A percentile compares a stretch with the other conserved stretches of the same genome.
Conservation (phyloP, 1,139 yeast genomes). For the Torulaspora pretoriensis region DNA sequence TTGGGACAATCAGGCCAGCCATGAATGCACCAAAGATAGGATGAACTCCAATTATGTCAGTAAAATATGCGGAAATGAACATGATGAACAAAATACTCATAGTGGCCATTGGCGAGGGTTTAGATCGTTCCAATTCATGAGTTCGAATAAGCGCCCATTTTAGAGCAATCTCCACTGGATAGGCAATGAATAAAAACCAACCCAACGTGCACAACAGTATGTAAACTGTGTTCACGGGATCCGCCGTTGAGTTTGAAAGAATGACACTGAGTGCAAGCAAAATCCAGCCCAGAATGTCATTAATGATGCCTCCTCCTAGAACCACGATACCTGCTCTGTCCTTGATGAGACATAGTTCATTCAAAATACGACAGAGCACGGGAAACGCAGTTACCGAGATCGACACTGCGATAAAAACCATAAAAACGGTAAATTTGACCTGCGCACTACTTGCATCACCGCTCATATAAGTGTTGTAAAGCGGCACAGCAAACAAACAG, state of each 20-base stretch:
- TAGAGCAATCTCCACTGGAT: constrained; percentile 42
- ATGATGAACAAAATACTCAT: constrained; percentile 52
- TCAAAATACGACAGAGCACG: constrained; percentile 70
- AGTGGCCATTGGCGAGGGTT: constrained; percentile 64
- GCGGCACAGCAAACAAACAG: constrained; percentile 62
- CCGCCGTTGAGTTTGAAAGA: constrained; percentile 61
- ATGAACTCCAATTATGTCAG: constrained; percentile 78
- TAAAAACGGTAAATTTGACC: constrained; percentile 62
- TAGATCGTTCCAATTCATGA: constrained; percentile 42
- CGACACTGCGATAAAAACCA: constrained; percentile 77
- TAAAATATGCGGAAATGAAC: constrained; percentile 66
- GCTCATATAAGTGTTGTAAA: constrained; percentile 51
- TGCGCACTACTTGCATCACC: constrained; percentile 35
- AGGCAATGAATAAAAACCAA: constrained; percentile 59
- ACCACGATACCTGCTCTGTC: constrained; percentile 78
- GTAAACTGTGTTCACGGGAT: constrained; percentile 63
- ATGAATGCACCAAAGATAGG: constrained; percentile 80
- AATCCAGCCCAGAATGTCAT: constrained; percentile 81
- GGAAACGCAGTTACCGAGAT: constrained; percentile 82
- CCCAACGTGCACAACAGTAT: constrained; percentile 60
- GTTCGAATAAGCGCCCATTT: constrained; percentile 46
- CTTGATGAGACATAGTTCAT: constrained; percentile 63
- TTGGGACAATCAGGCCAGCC: constrained; percentile 71
- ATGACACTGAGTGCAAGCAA: constrained; percentile 70
- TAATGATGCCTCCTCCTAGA: constrained; percentile 73